A percentile compares a stretch with the other conserved stretches of the same genome.
Evolutionary conservation across 169 alveolate species (phyloP).

Genomic region (Plasmodium vinckei): DNA sequence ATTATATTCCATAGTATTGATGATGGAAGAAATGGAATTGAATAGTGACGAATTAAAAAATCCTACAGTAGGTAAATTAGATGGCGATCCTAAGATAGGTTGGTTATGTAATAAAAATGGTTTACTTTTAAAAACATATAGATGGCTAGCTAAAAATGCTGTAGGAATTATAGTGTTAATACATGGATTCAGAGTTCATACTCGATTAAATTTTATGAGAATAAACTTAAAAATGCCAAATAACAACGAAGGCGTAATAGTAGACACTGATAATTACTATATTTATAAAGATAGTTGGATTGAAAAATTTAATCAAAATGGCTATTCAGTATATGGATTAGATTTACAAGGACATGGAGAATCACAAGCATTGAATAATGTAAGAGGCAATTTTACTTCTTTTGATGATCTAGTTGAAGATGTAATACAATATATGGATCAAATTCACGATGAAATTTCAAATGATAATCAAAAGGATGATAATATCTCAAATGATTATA

Average conservation of each 20-base stretch:
- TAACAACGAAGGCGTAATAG: constrained; percentile 28
- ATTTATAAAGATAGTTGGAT: too few relatives aligned
- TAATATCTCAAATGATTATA: too few relatives aligned
- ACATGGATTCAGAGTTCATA: constrained; percentile 39
- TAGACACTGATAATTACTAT: constrained; percentile 10
- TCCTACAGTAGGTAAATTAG: background rate
- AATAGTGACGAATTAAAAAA: background rate
- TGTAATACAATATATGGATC: too few relatives aligned
- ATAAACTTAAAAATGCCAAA: constrained; percentile 77
- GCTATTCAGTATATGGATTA: too few relatives aligned
- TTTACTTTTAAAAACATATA: constrained; percentile 76
- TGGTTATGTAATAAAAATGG: constrained; percentile 76
- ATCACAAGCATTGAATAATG: too few relatives aligned
- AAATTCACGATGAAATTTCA: too few relatives aligned
- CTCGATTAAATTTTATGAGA: constrained; percentile 76
- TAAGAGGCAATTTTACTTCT: too few relatives aligned
- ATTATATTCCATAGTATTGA: background rate
- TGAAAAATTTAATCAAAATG: too few relatives aligned
- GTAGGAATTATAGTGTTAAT: too few relatives aligned
- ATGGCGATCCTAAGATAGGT: constrained; percentile 73
- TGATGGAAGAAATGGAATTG: background rate
- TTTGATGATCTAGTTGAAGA: too few relatives aligned
- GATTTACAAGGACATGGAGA: too few relatives aligned
- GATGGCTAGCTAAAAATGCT: background rate
- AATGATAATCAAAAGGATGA: too few relatives aligned